Percentiles rank a stretch among this genome's conserved stretches.
phyloP scores from a whole-genome alignment of 2,329 filamentous ascomycete species.

The Ceratocystis cacaofunesta region DNA sequence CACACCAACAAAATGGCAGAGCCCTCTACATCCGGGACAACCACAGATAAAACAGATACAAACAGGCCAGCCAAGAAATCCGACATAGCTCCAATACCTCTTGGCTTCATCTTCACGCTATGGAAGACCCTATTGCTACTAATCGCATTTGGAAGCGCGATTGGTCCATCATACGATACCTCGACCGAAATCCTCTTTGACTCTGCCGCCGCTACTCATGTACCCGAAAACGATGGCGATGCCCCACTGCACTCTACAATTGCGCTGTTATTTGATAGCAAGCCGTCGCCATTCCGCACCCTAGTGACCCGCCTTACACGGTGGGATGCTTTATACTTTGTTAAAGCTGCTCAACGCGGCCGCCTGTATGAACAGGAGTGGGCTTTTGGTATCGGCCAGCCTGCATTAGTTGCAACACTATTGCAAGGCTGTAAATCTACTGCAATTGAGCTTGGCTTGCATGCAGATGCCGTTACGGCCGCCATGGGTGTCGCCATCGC shows the following conservation, averaged over 20 bases:
- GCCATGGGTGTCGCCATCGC: constrained; percentile 52
- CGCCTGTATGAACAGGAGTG: constrained; percentile 71
- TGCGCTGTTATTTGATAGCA: constrained; percentile 18
- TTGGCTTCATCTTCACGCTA: constrained; percentile 33
- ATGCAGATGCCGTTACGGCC: constrained; percentile 19
- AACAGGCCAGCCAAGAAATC: neutral
- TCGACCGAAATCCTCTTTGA: constrained; percentile 38
- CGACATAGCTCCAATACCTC: constrained; percentile 1
- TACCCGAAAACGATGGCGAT: constrained; percentile 18
- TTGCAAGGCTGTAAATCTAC: constrained; percentile 10
- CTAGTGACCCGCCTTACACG: constrained; percentile 47
- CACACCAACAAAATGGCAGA: neutral
- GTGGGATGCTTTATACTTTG: constrained; percentile 73
- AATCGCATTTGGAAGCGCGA: constrained; percentile 37
- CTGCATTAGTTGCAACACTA: constrained; percentile 21
- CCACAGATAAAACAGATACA: neutral
- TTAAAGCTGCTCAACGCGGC: constrained; percentile 45
- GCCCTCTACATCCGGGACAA: neutral
- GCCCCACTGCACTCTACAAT: constrained; percentile 16
- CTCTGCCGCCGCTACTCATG: constrained; percentile 29
- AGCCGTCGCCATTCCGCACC: constrained; percentile 4
- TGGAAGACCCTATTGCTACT: constrained; percentile 57
- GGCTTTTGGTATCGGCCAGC: constrained; percentile 52
- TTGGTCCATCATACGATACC: constrained; percentile 59
- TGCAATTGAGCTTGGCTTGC: constrained; percentile 13